Evolutionary conservation across 1,284 basidiomycete genomes (phyloP).

Genomic region (Ceratobasidium sp.): DNA sequence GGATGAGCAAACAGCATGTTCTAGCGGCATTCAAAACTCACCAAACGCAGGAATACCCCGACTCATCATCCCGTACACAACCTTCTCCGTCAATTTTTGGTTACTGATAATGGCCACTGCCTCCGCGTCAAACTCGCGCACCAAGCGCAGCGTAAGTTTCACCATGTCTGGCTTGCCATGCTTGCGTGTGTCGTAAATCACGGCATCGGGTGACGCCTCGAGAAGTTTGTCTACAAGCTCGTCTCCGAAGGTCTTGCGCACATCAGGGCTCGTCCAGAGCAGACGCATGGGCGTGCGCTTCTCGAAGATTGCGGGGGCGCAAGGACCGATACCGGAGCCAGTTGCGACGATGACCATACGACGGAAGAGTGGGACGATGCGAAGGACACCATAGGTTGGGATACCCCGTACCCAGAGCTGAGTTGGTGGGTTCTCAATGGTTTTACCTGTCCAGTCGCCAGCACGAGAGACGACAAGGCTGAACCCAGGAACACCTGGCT

Average conservation of each 20-base stretch:
- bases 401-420: constrained; percentile 57
- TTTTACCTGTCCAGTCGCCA: constrained; percentile 72
- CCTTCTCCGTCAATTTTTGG: constrained; percentile 71
- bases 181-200: constrained; percentile 71
- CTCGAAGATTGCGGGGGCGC: constrained; percentile 69
- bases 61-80: constrained; percentile 60
- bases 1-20: neutral
- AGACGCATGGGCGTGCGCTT: constrained; percentile 68
- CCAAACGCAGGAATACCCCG: constrained; percentile 73
- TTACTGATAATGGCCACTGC: constrained; percentile 73
- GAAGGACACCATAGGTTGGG: constrained; percentile 71
- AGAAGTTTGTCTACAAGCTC: constrained; percentile 71
- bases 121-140: constrained; percentile 72
- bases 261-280: constrained; percentile 73
- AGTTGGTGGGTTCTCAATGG: constrained; percentile 68
- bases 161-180: constrained; percentile 76
- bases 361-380: constrained; percentile 70
- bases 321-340: constrained; percentile 74
- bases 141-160: constrained; percentile 62
- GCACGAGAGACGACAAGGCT: constrained; percentile 71
- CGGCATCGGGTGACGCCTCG: constrained; percentile 66
- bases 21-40: constrained; percentile 49
- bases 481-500: constrained; percentile 61
- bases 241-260: constrained; percentile 72
- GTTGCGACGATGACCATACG: constrained; percentile 73